Percentiles rank a stretch among this genome's conserved stretches.
These are phyloP conservation scores for Monosiga brevicollis DNA, from an alignment of 78 protist species.

Conservation along the genomic window DNA sequence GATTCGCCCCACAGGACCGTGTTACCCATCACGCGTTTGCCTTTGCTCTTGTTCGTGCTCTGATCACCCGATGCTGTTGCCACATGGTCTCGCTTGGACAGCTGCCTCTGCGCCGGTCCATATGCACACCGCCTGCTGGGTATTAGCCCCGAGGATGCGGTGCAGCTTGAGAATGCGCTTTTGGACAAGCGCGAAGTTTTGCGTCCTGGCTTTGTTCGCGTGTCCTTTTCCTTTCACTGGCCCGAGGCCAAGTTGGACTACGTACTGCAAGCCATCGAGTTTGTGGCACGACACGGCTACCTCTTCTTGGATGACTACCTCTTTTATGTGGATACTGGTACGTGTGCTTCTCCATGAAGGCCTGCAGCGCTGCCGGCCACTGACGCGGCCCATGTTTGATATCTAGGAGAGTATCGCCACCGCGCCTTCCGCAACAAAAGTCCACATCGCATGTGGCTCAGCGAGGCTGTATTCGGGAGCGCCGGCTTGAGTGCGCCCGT, in stretches of 20 bases:
- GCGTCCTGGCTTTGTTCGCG: constrained; percentile 43
- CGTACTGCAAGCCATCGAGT: constrained; percentile 42
- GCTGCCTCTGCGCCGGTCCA: constrained; percentile 89
- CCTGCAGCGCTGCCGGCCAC: not conserved
- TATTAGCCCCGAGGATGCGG: constrained; percentile 12
- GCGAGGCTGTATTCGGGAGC: too few species aligned
- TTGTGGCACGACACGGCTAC: constrained; percentile 57
- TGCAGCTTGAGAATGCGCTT: not conserved
- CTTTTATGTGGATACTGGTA: constrained; percentile 35
- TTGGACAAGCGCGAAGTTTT: constrained; percentile 9
- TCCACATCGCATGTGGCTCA: not conserved
- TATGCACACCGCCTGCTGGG: constrained; percentile 64
- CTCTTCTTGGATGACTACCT: constrained; percentile 56
- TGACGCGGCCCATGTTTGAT: not conserved
- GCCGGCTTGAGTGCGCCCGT: too few species aligned
- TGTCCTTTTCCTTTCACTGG: constrained; percentile 16
- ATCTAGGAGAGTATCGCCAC: not conserved
- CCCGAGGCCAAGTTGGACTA: constrained; percentile 12
- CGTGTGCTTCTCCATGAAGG: too few species aligned
- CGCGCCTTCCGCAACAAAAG: not conserved
- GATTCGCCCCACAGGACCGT: too few species aligned
- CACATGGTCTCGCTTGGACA: not conserved
- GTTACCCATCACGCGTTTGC: too few species aligned
- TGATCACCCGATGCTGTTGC: not conserved
- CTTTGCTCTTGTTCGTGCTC: not conserved